These are phyloP conservation scores for Meyerozyma guilliermondii DNA, from an alignment of 1,139 yeast species.

Conservation along the genomic window DNA sequence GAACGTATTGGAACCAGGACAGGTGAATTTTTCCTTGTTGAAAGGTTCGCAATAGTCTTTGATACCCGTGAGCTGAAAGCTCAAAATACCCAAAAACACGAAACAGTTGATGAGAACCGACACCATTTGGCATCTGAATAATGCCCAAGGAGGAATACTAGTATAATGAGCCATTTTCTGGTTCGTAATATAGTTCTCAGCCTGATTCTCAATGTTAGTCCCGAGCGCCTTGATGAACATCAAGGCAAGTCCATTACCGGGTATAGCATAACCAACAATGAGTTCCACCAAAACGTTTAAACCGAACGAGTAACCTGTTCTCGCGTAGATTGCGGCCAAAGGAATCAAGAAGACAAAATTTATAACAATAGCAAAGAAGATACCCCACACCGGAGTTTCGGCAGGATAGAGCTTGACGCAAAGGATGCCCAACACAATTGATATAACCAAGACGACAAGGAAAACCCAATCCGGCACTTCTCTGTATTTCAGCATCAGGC, in stretches of 20 bases:
- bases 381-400: slow-evolving; percentile 52
- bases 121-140: slow-evolving; percentile 54
- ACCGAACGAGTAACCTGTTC: slow-evolving; percentile 50
- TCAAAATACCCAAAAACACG: slow-evolving; percentile 47
- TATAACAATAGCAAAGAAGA: slow-evolving; percentile 52
- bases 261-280: slow-evolving; percentile 58
- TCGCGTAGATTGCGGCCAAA: slow-evolving; percentile 41
- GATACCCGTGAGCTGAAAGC: slow-evolving; percentile 46
- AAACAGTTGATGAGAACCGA: slow-evolving; percentile 40
- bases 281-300: slow-evolving; percentile 57
- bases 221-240: slow-evolving; percentile 58
- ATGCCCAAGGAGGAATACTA: slow-evolving; percentile 55
- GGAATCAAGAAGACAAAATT: slow-evolving; percentile 54
- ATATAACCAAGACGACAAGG: slow-evolving; percentile 13
- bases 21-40: slow-evolving; percentile 40
- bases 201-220: slow-evolving; percentile 56
- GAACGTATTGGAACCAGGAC: slow-evolving; percentile 43
- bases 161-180: slow-evolving; percentile 60
- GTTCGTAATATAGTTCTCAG: slow-evolving; percentile 51
- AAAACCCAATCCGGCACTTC: slow-evolving; percentile 22
- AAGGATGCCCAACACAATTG: slow-evolving; percentile 19
- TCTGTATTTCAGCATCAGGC: slow-evolving; percentile 16
- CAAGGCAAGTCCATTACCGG: slow-evolving; percentile 58
- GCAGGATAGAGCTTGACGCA: slow-evolving; percentile 44
- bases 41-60: slow-evolving; percentile 41